A percentile compares a stretch with the other conserved stretches of the same genome.
These are phyloP conservation scores for Schwanniomyces etchellsii DNA, from an alignment of 1,139 yeast species.

Conservation along the genomic window DNA sequence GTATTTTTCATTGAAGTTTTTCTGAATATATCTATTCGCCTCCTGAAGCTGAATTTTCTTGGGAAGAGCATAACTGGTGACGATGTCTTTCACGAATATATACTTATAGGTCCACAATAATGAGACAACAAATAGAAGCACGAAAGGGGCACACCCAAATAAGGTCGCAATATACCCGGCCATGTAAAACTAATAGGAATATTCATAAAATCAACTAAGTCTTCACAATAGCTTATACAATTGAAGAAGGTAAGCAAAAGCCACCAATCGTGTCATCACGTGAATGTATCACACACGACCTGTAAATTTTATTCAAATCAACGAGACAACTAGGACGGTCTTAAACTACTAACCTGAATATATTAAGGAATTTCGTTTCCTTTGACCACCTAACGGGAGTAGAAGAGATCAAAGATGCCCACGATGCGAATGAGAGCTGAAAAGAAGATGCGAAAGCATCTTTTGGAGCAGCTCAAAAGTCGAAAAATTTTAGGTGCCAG, in stretches of 20 bases:
- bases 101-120: conserved; percentile 17
- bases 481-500: conserved; percentile 42
- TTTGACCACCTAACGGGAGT: too few species aligned
- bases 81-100: conserved; percentile 20
- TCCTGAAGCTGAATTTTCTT: conserved; percentile 13
- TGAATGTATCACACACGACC: too few species aligned
- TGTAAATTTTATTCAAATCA: too few species aligned
- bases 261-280: too few species aligned
- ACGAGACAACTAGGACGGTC: too few species aligned
- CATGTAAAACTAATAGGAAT: too few species aligned
- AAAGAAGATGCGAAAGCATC: conserved; percentile 47
- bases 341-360: too few species aligned
- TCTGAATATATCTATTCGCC: conserved; percentile 17
- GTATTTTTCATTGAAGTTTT: conserved; percentile 10
- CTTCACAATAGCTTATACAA: too few species aligned
- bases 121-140: conserved; percentile 10
- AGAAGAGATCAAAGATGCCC: conserved; percentile 21
- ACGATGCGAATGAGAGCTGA: conserved; percentile 40
- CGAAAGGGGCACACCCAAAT: conserved; percentile 8
- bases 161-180: neutral
- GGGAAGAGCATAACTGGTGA: conserved; percentile 18
- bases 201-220: too few species aligned
- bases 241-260: too few species aligned
- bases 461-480: conserved; percentile 42
- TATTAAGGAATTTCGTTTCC: too few species aligned